Evolutionary conservation across 176 grass and related monocot genomes (phyloP).

Genomic region (Paspalum vaginatum): DNA sequence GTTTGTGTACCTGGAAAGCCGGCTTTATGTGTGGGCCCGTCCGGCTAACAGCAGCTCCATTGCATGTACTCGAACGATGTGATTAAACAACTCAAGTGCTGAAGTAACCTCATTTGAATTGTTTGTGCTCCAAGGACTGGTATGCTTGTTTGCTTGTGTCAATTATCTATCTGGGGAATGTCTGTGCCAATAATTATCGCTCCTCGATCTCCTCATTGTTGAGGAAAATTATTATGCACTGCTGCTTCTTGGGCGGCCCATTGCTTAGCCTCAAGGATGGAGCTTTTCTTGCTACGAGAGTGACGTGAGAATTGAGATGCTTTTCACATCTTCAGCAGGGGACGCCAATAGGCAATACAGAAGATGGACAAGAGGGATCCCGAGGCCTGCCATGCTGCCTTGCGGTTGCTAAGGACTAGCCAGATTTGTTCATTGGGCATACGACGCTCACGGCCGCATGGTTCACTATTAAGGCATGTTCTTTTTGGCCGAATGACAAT

Average conservation of each 20-base stretch:
- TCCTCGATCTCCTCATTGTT: background rate
- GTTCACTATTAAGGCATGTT: background rate
- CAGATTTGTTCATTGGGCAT: background rate
- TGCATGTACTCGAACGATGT: conserved; percentile 6
- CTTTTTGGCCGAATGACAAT: background rate
- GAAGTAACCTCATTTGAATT: background rate
- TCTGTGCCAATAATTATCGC: background rate
- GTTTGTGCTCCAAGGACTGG: background rate
- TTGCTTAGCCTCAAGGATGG: background rate
- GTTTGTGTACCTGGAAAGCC: conserved; percentile 42
- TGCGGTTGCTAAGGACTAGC: no score
- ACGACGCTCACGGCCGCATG: background rate
- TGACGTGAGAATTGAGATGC: conserved; percentile 34
- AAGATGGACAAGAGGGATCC: background rate
- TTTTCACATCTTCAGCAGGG: conserved; percentile 14
- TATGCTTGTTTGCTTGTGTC: conserved; percentile 8
- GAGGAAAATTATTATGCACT: background rate
- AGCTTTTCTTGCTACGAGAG: conserved; percentile 34
- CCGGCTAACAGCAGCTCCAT: background rate
- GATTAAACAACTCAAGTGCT: conserved; percentile 32
- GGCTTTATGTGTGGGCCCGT: conserved; percentile 37
- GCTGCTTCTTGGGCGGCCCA: background rate
- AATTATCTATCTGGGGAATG: conserved; percentile 3
- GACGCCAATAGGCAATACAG: background rate
- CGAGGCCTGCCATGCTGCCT: background rate